phyloP scores from a whole-genome alignment of 2,329 filamentous ascomycete species.

The Alternaria sp. region DNA sequence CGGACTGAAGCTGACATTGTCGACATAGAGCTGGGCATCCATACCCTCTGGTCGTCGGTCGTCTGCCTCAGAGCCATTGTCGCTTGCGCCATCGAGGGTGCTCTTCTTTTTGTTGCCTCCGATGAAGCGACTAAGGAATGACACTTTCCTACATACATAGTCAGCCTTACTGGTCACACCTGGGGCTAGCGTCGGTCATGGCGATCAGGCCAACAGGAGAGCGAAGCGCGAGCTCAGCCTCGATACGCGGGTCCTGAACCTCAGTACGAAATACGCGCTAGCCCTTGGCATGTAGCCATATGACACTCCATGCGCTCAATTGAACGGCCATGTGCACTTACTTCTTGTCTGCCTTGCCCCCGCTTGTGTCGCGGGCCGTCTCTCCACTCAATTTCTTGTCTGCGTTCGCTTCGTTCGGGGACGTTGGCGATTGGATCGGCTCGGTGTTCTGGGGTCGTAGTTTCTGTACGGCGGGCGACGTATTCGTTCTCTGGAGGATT shows the following conservation, averaged over 20 bases:
- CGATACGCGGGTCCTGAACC: slow-evolving; percentile 1
- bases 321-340: slow-evolving; percentile 28
- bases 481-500: slow-evolving; percentile 70
- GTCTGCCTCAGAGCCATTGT: slow-evolving; percentile 74
- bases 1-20: slow-evolving; percentile 77
- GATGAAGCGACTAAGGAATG: slow-evolving; percentile 88
- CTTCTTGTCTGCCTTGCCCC: slow-evolving; percentile 46
- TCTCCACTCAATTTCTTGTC: slow-evolving; percentile 40
- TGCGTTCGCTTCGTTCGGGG: slow-evolving; percentile 59
- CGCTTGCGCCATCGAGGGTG: slow-evolving; percentile 55
- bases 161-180: slow-evolving; percentile 28
- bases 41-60: slow-evolving; percentile 76
- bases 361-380: slow-evolving; percentile 26
- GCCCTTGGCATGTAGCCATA: neutral
- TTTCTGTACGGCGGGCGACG: slow-evolving; percentile 63
- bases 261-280: slow-evolving; percentile 1
- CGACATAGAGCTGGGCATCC: slow-evolving; percentile 81
- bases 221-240: neutral
- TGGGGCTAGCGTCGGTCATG: slow-evolving; percentile 40
- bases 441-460: slow-evolving; percentile 58
- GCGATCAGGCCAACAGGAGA: slow-evolving; percentile 9
- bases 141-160: slow-evolving; percentile 71
- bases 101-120: slow-evolving; percentile 75
- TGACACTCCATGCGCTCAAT: neutral
- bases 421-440: slow-evolving; percentile 34